Evolutionary conservation across 192 early-diverging fungal species (phyloP).

Genomic region (Kappamyces sp.): DNA sequence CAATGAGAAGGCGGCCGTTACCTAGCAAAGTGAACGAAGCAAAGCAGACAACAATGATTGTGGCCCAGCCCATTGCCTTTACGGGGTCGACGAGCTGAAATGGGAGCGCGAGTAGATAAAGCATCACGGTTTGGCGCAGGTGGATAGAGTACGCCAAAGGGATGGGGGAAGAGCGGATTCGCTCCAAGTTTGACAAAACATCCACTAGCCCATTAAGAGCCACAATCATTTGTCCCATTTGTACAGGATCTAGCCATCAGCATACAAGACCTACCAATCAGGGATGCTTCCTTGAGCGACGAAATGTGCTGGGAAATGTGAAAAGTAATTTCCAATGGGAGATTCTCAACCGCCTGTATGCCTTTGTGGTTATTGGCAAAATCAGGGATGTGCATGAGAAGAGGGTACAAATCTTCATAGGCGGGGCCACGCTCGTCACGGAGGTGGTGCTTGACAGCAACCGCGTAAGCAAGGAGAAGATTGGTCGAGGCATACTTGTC

Average conservation of each 20-base stretch:
- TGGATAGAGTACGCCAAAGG: constrained; percentile 86
- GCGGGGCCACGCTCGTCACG: constrained; percentile 62
- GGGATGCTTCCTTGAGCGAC: constrained; percentile 7
- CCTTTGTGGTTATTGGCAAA: not conserved
- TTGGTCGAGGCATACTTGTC: constrained; percentile 70
- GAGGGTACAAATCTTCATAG: constrained; percentile 63
- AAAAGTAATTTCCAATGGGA: constrained; percentile 42
- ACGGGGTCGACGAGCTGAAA: constrained; percentile 60
- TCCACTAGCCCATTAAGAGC: constrained; percentile 47
- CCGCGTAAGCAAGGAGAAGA: constrained; percentile 70
- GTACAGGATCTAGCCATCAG: not conserved
- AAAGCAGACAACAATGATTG: constrained; percentile 62
- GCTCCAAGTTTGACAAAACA: constrained; percentile 67
- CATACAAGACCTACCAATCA: constrained; percentile 8
- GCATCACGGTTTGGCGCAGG: constrained; percentile 70
- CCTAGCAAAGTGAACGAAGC: constrained; percentile 60
- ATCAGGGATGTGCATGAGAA: constrained; percentile 49
- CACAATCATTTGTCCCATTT: constrained; percentile 36
- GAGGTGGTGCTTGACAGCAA: constrained; percentile 78
- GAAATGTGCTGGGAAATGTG: constrained; percentile 44
- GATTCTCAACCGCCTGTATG: not conserved
- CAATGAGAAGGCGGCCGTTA: constrained; percentile 21
- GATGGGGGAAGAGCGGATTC: constrained; percentile 80
- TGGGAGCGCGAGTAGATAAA: constrained; percentile 62
- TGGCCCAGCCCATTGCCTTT: constrained; percentile 33